Base-by-base conservation (phyloP, 805 yeast genomes). In the Candida chilensis region DNA sequence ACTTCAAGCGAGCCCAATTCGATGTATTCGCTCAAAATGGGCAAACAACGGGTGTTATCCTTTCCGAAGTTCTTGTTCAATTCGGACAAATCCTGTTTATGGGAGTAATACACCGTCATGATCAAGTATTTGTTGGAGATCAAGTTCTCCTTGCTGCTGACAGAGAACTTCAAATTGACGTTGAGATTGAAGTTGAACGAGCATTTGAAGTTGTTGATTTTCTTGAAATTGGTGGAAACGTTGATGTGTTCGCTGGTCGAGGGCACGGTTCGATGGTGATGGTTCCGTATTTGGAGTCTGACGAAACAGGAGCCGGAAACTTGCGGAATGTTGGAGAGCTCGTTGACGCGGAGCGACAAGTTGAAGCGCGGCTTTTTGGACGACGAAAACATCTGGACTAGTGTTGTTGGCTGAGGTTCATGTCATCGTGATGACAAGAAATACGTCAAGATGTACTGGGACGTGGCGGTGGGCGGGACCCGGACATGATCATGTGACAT, bases 291-390 rank as follows among this genome's bases (percentile, higher is more conserved):
- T 27, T 60, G 62, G 69, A 88, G 69, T 34, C 77, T 74, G 13
- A 86, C 71, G 38, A 52, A 75, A 41, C 90, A 75, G 21, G 60
- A 48, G 1, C 94, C 94, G 3, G 75, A 60, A 1, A 79, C 64
- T 40, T 83, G 87, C 2, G 97, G 97, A 17, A 90, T 71, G 44
- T 88, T 88, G n/a, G 78, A 67, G 28, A 90, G 58, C 38, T 84
- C 94, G 32, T 71, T 68, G 28, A 87, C 66, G 12, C 66, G 52
- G 17, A 85, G 54, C 14, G 62, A 50, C 24, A 85, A 61, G 29
- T 71, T 57, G 51, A 84, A 88, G 52, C 74, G 74, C 5, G 85
- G 82, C 35, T 67, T 62, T 35, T 51, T 60, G 27, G 52, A 43
- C 20, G 31, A 15, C 10, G 22, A 34, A 14, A 45, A 33, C 48